Conservation (phyloP, 176 grass and related monocot genomes). For the Aegilops bicornis region DNA sequence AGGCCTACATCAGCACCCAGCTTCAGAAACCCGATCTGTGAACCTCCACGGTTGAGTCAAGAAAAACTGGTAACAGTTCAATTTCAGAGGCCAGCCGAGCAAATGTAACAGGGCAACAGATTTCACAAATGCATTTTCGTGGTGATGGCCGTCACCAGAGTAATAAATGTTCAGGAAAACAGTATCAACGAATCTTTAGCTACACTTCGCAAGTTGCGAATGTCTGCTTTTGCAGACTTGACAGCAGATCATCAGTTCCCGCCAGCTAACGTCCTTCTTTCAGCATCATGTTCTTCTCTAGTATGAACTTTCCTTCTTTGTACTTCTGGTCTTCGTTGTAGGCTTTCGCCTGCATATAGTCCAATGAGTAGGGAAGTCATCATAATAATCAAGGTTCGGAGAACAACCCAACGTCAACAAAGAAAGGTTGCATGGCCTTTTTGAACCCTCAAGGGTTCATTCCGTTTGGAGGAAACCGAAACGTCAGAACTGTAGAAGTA, state of each 20-base stretch:
- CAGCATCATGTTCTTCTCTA: constrained; percentile 51
- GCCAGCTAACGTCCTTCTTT: constrained; percentile 43
- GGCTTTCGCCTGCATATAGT: constrained; percentile 45
- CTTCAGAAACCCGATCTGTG: not conserved
- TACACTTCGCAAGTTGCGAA: constrained; percentile 5
- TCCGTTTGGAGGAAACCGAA: too few species aligned
- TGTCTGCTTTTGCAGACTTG: constrained; percentile 34
- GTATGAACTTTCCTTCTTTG: constrained; percentile 58
- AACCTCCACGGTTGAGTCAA: not conserved
- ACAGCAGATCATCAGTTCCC: not conserved
- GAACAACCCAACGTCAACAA: too few species aligned
- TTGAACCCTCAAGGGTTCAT: too few species aligned
- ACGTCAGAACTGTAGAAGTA: too few species aligned
- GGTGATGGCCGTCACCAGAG: not conserved
- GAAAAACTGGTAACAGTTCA: not conserved
- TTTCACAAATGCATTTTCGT: constrained; percentile 17
- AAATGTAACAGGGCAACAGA: not conserved
- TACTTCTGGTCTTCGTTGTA: constrained; percentile 52
- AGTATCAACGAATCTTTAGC: not conserved
- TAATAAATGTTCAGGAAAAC: constrained; percentile 6
- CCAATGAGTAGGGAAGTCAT: not conserved
- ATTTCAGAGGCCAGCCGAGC: not conserved
- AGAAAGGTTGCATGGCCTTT: too few species aligned
- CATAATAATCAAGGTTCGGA: not conserved
- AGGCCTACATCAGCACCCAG: too few species aligned